phyloP scores from a whole-genome alignment of 1,284 basidiomycete genomes.

The Rhodofomes roseus region DNA sequence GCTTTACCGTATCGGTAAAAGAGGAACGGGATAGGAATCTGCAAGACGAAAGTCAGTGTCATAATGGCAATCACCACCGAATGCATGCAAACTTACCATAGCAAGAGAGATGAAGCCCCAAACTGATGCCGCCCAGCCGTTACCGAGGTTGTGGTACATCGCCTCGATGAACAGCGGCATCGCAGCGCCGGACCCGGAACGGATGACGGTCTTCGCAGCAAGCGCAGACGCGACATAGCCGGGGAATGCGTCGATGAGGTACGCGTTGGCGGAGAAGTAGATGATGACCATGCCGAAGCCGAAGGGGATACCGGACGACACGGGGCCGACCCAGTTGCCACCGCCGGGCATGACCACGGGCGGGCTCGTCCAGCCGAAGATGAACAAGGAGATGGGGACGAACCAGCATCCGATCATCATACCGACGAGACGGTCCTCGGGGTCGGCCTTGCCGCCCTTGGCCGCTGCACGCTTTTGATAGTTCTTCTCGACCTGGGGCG shows the following conservation, averaged over 20 bases:
- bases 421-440: slow-evolving; percentile 47
- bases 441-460: slow-evolving; percentile 43
- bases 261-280: slow-evolving; percentile 39
- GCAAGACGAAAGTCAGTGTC: slow-evolving; percentile 18
- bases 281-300: slow-evolving; percentile 37
- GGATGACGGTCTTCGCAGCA: slow-evolving; percentile 67
- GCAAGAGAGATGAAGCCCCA: slow-evolving; percentile 37
- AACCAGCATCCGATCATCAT: slow-evolving; percentile 49
- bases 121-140: slow-evolving; percentile 47
- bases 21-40: slow-evolving; percentile 23
- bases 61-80: slow-evolving; percentile 41
- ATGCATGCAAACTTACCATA: slow-evolving; percentile 31
- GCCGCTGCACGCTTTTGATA: slow-evolving; percentile 34
- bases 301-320: slow-evolving; percentile 45
- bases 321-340: slow-evolving; percentile 42
- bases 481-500: slow-evolving; percentile 32
- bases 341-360: slow-evolving; percentile 28
- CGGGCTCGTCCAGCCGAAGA: slow-evolving; percentile 37
- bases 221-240: slow-evolving; percentile 68
- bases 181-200: slow-evolving; percentile 60
- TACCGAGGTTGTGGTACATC: slow-evolving; percentile 47
- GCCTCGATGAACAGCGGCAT: slow-evolving; percentile 64
- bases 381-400: slow-evolving; percentile 37
- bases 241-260: slow-evolving; percentile 60
- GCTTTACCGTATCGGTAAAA: slow-evolving; percentile 20